Base-by-base conservation (phyloP, 768 basidiomycete genomes). In the Russula earlei region DNA sequence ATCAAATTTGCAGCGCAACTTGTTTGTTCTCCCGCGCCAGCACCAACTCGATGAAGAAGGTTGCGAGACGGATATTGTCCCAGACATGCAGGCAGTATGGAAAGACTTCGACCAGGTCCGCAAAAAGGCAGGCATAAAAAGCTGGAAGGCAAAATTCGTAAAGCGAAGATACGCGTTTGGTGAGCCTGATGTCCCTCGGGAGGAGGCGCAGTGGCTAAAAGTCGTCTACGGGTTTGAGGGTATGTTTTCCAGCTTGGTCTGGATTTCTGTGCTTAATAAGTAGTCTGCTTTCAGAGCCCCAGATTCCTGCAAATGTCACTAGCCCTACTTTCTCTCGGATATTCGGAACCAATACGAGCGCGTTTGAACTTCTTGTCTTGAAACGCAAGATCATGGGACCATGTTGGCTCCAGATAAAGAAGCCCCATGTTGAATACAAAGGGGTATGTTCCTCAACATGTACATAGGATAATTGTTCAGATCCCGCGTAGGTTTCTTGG, bases 371-470 rank as follows among this genome's bases (percentile, higher is more conserved):
- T 10, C 79, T 99, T 19, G 94, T 93, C 2, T 63, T 98, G 44
- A 98, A 98, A 69, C 83, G 93, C 31, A 96, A 94, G 72, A 96
- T 98, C 55, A 97, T 97, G 93, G 96, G 96, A 0, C 94, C 96
- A 0, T 98, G 96, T 67, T 99, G 96, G 96, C 74, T 99, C 43
- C 78, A 85, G 54, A 79, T 99, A 59, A 85, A 86, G 70, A 78
- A 85, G 44, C 85, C 87, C 1, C 70, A 76, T 22, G 72, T 94
- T 17, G 88, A 87, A 47, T 71, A 83, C 63, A 85, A 89, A 69
- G 88, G 87, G 2, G 93, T 96, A 67, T 51, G 85, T 69, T 24
- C 22, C 6, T 55, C 31, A 14, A 52, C 49, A 12, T 5, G 41
- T 12, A 55, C 4, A 3, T 54, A 60, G 5, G 27, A 27, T 8